Base-by-base conservation (phyloP, 2,329 filamentous ascomycete species). In the Aspergillus pseudotamarii region DNA sequence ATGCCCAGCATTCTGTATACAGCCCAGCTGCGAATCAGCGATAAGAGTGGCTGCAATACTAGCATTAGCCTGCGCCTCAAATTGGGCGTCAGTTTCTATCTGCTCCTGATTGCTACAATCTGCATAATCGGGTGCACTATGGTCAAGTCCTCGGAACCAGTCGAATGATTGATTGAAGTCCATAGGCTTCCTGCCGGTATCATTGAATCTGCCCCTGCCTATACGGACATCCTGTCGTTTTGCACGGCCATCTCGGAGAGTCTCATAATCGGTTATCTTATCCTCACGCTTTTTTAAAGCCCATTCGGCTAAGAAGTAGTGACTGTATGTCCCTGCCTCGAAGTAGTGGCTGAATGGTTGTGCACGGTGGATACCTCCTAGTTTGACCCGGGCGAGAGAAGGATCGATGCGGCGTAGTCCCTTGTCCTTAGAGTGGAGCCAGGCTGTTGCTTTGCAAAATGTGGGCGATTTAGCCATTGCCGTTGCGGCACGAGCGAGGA, bases 291-390 rank as follows among this genome's bases (percentile, higher is more conserved):
- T 36, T 23, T 55, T 55, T 9, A 55, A 19, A 4, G 51, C 51
- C 51, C 51, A 55, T 38, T 38, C 51, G 6, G 51, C 51, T 23
- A 55, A 9, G n/a, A 55, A 55, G 10, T 55, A 55, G n/a, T 38
- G 51, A 21, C 51, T 55, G 32, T 38, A 55, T n/a, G 51, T 55
- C 6, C 51, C 51, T 26, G 51, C 51, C 23, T 14, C 78, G 59
- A 75, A 81, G 61, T 73, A 70, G 63, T 81, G 79, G 56, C 78
- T 79, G 62, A 74, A 79, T 0, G 68, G 68, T 34, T 82, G 80
- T 1, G 80, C 80, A 30, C 80, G 75, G 61, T 82, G 77, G 62
- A 82, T 79, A 11, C 80, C 78, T 23, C 79, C 80, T 1, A 81
- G 71, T 57, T 76, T 79, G 50, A 79, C 66, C n/a, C 78, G 70